A percentile compares a stretch with the other conserved stretches of the same genome.
Evolutionary conservation across 1,284 basidiomycete species (phyloP).

Genomic region (Cryptococcus jaspeensis): DNA sequence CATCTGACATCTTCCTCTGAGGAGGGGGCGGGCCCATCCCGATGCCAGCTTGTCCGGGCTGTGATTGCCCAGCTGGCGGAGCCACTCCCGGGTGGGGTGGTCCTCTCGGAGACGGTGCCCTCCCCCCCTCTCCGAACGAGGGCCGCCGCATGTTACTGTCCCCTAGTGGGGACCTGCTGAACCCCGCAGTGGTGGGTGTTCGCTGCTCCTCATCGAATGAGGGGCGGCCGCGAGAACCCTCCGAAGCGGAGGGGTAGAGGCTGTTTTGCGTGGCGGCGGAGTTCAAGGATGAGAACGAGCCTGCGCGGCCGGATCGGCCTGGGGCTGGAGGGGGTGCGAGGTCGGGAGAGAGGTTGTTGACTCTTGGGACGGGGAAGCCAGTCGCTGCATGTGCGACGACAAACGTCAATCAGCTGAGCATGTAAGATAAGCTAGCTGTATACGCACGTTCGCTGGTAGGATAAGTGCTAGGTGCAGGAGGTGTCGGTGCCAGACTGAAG

Average conservation of each 20-base stretch:
- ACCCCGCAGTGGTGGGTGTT: slow-evolving; percentile 10
- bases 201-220: slow-evolving; percentile 26
- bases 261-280: slow-evolving; percentile 9
- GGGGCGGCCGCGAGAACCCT: slow-evolving; percentile 13
- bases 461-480: slow-evolving; percentile 2
- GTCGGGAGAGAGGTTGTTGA: neutral
- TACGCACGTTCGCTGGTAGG: too few species aligned
- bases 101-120: slow-evolving; percentile 13
- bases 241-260: slow-evolving; percentile 9
- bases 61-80: neutral
- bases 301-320: slow-evolving; percentile 17
- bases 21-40: slow-evolving; percentile 14
- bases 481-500: slow-evolving; percentile 24
- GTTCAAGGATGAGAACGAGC: slow-evolving; percentile 17
- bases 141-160: slow-evolving; percentile 22
- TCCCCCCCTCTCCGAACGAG: slow-evolving; percentile 2
- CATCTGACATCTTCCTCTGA: slow-evolving; percentile 16
- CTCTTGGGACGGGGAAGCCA: neutral
- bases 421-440: slow-evolving; percentile 1
- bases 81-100: neutral
- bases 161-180: slow-evolving; percentile 28
- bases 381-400: too few species aligned
- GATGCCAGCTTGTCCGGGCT: neutral
- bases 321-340: slow-evolving; percentile 17
- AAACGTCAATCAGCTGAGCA: too few species aligned